phyloP scores from a whole-genome alignment of 2,329 filamentous ascomycete genomes.

The Sarocladium brachiariae region DNA sequence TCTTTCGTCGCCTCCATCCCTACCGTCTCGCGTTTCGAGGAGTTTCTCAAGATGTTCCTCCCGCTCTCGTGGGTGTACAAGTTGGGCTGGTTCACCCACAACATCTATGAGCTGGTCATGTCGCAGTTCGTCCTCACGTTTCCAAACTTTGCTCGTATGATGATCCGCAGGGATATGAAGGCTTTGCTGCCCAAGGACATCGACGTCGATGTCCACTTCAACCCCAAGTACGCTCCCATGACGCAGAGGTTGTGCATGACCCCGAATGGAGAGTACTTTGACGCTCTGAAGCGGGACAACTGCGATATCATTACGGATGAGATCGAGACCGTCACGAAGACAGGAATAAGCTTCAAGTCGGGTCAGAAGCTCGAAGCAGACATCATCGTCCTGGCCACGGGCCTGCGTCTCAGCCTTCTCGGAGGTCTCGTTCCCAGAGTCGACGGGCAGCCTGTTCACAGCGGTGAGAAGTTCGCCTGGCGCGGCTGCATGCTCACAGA shows the following conservation, averaged over 20 bases:
- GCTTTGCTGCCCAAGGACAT: slow-evolving; percentile 43
- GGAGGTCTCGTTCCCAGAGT: slow-evolving; percentile 43
- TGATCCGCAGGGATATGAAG: slow-evolving; percentile 38
- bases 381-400: slow-evolving; percentile 61
- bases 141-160: slow-evolving; percentile 38
- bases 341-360: slow-evolving; percentile 35
- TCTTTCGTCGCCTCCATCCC: slow-evolving; percentile 54
- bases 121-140: slow-evolving; percentile 45
- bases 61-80: slow-evolving; percentile 36
- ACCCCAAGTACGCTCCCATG: slow-evolving; percentile 56
- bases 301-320: slow-evolving; percentile 37
- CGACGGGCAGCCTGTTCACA: slow-evolving; percentile 40
- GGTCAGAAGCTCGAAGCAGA: slow-evolving; percentile 48
- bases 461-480: slow-evolving; percentile 48
- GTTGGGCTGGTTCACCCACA: slow-evolving; percentile 38
- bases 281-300: slow-evolving; percentile 32
- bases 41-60: slow-evolving; percentile 31
- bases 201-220: slow-evolving; percentile 52
- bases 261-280: slow-evolving; percentile 45
- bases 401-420: slow-evolving; percentile 49
- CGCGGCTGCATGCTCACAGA: slow-evolving; percentile 55
- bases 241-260: slow-evolving; percentile 68
- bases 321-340: slow-evolving; percentile 39
- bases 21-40: slow-evolving; percentile 27
- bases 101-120: slow-evolving; percentile 38